A percentile compares a stretch with the other conserved stretches of the same genome.
Conservation (phyloP, 495 filamentous ascomycete species). For the Penicillium parvum region DNA sequence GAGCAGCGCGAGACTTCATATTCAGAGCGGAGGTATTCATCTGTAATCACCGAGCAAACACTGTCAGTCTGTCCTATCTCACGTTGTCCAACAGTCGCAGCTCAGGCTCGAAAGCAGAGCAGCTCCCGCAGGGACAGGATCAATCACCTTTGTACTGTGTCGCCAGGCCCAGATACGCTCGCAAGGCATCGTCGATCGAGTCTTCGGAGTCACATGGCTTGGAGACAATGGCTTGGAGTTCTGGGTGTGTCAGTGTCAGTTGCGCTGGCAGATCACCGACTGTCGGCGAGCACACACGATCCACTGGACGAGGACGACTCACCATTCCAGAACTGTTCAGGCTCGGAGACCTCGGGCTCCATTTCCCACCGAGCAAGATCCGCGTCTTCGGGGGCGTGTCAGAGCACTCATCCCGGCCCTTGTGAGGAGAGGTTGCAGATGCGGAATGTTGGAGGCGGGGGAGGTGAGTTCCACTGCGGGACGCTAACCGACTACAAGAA, state of each 20-base stretch:
- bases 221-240: slow-evolving; percentile 76
- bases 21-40: slow-evolving; percentile 76
- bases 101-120: not conserved
- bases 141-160: slow-evolving; percentile 64
- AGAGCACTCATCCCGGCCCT: slow-evolving; percentile 43
- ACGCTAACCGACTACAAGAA: slow-evolving; percentile 5
- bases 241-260: slow-evolving; percentile 40
- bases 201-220: slow-evolving; percentile 68
- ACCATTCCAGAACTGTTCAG: slow-evolving; percentile 95
- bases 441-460: slow-evolving; percentile 26
- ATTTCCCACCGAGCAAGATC: slow-evolving; percentile 44
- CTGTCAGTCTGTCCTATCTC: not conserved
- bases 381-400: slow-evolving; percentile 32
- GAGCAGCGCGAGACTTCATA: slow-evolving; percentile 82
- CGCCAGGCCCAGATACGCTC: slow-evolving; percentile 76
- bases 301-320: slow-evolving; percentile 25
- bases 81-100: not conserved
- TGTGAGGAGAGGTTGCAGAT: slow-evolving; percentile 24
- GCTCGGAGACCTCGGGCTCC: slow-evolving; percentile 64
- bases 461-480: slow-evolving; percentile 16
- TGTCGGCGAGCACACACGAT: too few species aligned
- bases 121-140: not conserved
- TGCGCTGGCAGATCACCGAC: slow-evolving; percentile 3
- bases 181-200: slow-evolving; percentile 79
- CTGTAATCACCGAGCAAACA: slow-evolving; percentile 32